phyloP scores from a whole-genome alignment of 768 basidiomycete species.

The Lactifluus echinatus region DNA sequence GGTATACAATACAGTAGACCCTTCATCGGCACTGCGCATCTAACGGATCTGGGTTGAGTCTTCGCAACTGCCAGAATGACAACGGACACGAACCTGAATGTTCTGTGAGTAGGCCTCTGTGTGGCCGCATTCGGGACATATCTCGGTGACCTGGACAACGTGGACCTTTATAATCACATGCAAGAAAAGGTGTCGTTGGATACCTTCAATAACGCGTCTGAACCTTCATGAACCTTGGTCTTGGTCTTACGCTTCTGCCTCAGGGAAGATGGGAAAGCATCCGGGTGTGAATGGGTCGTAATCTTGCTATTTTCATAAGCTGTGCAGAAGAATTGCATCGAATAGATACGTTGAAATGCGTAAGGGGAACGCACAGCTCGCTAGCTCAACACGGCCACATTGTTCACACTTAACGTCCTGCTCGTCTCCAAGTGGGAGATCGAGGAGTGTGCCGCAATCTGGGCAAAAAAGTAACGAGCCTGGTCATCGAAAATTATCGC shows the following conservation, averaged over 20 bases:
- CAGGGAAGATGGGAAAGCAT: slow-evolving; percentile 87
- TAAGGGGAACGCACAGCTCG: slow-evolving; percentile 60
- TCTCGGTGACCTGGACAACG: slow-evolving; percentile 64
- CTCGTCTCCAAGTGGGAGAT: slow-evolving; percentile 69
- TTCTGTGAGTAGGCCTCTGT: slow-evolving; percentile 83
- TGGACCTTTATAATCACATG: neutral
- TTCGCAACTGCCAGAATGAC: neutral
- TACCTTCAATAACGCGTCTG: slow-evolving; percentile 58
- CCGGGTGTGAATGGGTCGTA: slow-evolving; percentile 83
- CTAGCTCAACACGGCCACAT: slow-evolving; percentile 80
- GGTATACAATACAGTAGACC: slow-evolving; percentile 90
- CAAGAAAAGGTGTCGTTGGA: neutral
- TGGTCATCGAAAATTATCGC: slow-evolving; percentile 22
- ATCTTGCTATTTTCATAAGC: slow-evolving; percentile 91
- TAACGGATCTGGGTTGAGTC: slow-evolving; percentile 23
- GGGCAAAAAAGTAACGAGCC: slow-evolving; percentile 95
- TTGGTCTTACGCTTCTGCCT: slow-evolving; percentile 85
- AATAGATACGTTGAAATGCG: neutral
- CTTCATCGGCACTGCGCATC: slow-evolving; percentile 90
- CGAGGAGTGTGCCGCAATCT: slow-evolving; percentile 82
- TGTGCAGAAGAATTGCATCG: slow-evolving; percentile 25
- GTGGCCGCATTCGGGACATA: slow-evolving; percentile 83
- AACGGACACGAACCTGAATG: slow-evolving; percentile 54
- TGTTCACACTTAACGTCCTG: slow-evolving; percentile 77
- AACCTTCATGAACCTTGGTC: slow-evolving; percentile 67